Conservation (phyloP, 352 stramenopile species). For the Globisporangium mamillatum region DNA sequence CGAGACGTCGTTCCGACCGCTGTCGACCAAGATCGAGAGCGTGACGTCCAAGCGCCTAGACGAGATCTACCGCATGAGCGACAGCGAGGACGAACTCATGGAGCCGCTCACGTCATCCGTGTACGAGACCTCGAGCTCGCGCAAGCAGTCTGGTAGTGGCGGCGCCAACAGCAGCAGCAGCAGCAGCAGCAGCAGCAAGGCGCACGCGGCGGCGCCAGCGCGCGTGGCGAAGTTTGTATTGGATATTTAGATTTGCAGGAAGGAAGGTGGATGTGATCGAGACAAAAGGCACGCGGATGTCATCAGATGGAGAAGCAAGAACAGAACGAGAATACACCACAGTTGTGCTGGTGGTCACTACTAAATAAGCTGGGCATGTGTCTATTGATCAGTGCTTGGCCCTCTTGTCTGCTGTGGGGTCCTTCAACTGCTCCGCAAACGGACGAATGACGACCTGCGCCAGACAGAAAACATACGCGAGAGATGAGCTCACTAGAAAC, state of each 20-base stretch:
- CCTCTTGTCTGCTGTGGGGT: neutral
- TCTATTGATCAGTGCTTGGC: conserved; percentile 11
- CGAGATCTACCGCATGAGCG: conserved; percentile 84
- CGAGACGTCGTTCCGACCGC: conserved; percentile 53
- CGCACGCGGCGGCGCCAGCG: conserved; percentile 14
- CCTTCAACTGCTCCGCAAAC: conserved; percentile 35
- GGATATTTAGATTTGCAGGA: conserved; percentile 23
- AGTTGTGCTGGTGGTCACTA: neutral
- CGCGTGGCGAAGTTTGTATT: conserved; percentile 64
- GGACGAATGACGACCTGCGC: conserved; percentile 52
- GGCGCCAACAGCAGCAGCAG: conserved; percentile 10
- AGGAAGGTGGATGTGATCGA: neutral
- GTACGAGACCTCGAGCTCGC: conserved; percentile 36
- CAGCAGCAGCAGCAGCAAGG: conserved; percentile 16
- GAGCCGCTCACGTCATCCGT: conserved; percentile 59
- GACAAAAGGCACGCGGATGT: neutral
- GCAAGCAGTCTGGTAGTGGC: conserved; percentile 30
- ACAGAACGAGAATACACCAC: neutral
- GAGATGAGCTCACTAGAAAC: neutral
- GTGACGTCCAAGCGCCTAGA: conserved; percentile 60
- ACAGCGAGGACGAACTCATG: conserved; percentile 78
- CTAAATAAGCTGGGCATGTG: neutral
- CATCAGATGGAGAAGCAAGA: neutral
- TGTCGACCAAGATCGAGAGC: conserved; percentile 42
- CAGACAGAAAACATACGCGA: neutral